Percentiles rank a stretch among this genome's conserved stretches.
Conservation (phyloP, 140 eudicot genomes). For the Senecio squalidus region DNA sequence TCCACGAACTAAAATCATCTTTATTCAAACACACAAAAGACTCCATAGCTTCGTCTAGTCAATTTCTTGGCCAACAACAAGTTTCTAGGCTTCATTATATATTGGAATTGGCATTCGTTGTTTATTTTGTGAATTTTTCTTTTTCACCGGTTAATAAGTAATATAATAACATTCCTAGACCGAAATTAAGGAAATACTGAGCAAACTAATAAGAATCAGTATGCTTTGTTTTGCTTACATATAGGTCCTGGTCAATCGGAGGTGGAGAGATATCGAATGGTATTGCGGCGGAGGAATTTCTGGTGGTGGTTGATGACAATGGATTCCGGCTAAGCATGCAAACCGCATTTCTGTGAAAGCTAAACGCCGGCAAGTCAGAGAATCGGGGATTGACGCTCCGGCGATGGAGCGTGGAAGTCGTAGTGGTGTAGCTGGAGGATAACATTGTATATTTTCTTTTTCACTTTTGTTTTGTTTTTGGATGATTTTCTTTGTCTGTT, state of each 20-base stretch:
- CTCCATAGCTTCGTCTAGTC: too few relatives aligned
- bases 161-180: too few relatives aligned
- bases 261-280: constrained; percentile 87
- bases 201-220: too few relatives aligned
- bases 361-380: not conserved
- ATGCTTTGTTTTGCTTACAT: constrained; percentile 34
- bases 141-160: too few relatives aligned
- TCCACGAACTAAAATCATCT: too few relatives aligned
- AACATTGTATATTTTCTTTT: not conserved
- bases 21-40: too few relatives aligned
- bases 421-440: constrained; percentile 12
- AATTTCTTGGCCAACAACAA: too few relatives aligned
- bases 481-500: too few relatives aligned
- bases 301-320: constrained; percentile 10
- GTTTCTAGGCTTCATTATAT: too few relatives aligned
- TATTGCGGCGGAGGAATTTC: constrained; percentile 31
- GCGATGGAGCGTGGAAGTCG: constrained; percentile 24
- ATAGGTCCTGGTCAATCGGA: constrained; percentile 71
- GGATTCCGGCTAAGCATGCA: constrained; percentile 17
- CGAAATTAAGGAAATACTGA: too few relatives aligned
- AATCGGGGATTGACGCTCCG: constrained; percentile 23
- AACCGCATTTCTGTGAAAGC: constrained; percentile 1
- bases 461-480: not conserved
- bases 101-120: too few relatives aligned
- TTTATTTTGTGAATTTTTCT: too few relatives aligned